These are phyloP conservation scores for Saccharomycopsis hybrid DNA, from an alignment of 1,139 yeast species.

Conservation along the genomic window DNA sequence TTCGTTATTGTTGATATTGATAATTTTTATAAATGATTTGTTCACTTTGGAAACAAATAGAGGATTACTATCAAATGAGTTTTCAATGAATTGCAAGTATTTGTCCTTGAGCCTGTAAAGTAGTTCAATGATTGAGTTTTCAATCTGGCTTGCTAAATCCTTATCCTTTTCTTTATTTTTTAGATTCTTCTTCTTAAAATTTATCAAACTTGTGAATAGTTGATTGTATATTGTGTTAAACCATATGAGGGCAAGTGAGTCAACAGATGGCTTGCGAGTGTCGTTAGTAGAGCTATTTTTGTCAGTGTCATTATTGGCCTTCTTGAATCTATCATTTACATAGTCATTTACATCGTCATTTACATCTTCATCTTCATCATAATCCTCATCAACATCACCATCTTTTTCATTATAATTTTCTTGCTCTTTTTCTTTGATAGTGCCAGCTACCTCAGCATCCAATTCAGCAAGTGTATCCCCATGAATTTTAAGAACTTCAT, in stretches of 20 bases:
- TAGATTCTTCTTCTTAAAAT: background rate
- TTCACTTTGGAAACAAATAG: background rate
- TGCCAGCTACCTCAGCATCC: background rate
- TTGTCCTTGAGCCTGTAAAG: background rate
- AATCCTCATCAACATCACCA: background rate
- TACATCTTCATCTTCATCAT: background rate
- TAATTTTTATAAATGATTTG: constrained; percentile 3
- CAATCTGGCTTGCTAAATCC: background rate
- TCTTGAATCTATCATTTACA: background rate
- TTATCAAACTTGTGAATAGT: background rate
- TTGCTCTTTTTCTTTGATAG: background rate
- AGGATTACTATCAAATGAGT: background rate
- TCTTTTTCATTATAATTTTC: background rate
- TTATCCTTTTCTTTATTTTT: background rate
- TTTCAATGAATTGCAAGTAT: background rate
- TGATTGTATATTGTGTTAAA: constrained; percentile 2
- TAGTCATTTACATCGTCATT: background rate
- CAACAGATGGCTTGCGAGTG: background rate
- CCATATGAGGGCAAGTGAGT: constrained; percentile 5
- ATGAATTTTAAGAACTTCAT: background rate
- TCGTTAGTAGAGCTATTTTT: background rate
- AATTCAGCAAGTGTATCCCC: background rate
- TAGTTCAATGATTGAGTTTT: background rate
- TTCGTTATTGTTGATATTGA: constrained; percentile 10
- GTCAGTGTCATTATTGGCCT: background rate